Evolutionary conservation across 2,329 filamentous ascomycete species (phyloP).

Genomic region (Tolypocladium pustulatum): DNA sequence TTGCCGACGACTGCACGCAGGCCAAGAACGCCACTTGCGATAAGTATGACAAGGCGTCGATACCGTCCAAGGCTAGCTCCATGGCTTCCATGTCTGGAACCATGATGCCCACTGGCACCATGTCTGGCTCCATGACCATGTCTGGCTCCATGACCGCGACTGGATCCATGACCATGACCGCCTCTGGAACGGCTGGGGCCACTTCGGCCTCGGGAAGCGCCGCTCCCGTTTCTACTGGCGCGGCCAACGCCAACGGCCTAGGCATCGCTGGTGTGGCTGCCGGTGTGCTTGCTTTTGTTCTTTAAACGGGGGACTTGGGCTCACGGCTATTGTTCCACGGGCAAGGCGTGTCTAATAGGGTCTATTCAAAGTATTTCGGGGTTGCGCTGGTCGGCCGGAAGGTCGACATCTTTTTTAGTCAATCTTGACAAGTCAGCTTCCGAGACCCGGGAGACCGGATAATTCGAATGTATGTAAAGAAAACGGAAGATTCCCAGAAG

Average conservation of each 20-base stretch:
- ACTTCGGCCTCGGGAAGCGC: not conserved
- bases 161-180: not conserved
- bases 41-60: slow-evolving; percentile 25
- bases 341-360: not conserved
- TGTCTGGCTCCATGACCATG: not conserved
- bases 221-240: slow-evolving; percentile 10
- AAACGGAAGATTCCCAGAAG: not conserved
- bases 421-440: not conserved
- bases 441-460: not conserved
- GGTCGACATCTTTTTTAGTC: no score
- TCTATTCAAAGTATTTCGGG: not conserved
- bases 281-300: slow-evolving; percentile 16
- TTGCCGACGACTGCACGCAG: slow-evolving; percentile 34
- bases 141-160: slow-evolving; percentile 1
- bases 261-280: slow-evolving; percentile 15
- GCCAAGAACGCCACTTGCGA: slow-evolving; percentile 34
- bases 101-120: slow-evolving; percentile 5
- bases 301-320: slow-evolving; percentile 7
- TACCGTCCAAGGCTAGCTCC: slow-evolving; percentile 9
- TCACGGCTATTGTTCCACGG: not conserved
- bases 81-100: slow-evolving; percentile 7
- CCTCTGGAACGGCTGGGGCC: not conserved
- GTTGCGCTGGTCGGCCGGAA: no score
- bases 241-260: slow-evolving; percentile 13
- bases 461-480: no score